Evolutionary conservation across 352 stramenopile genomes (phyloP), one percentile per base, ranked within the genome.

Genomic region (Pythium apleroticum): DNA sequence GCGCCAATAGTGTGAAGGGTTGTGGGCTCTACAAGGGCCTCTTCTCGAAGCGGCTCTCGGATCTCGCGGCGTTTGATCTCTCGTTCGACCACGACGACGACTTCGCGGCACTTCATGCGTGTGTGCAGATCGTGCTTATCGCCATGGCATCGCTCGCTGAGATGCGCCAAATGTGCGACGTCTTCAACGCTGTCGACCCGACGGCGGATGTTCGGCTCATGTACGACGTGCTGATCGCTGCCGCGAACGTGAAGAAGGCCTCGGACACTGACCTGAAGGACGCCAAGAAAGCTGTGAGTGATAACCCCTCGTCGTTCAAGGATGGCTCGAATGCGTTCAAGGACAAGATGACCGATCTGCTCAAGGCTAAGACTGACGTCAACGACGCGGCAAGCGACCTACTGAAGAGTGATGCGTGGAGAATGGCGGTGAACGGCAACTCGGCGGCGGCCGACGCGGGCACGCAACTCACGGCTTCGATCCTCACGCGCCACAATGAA

Each of bases 181-280:
- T 31, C 3, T 53, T 45, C 27, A 24, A 14, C 4, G 37, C 22
- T 11, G n/a, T 53, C n/a, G 41, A 61, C 11, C 55, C 41, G 25
- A 19, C 41, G 24, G 41, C 19, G 12, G 55, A 61, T 35, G 41
- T 61, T 2, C 17, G 28, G 1, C 11, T 53, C 9, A 61, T 61
- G 12, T 61, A 43, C 19, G 41, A 61, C 39, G 55, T 61, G 55
- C 39, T 61, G 24, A 61, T 61, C 55, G 27, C 35, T 19, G 55
- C 39, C 9, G 14, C 37, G 5, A 61, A 52, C 1, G 3, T 53
- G 0, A 37, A 61, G 41, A 37, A 60, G 15, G 0, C 14, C 6
- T 7, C 3, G 3, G 37, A 20, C 11, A 15, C 3, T 6, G 24
- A 20, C 4, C 22, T 60, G 5, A 12, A 31, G 35, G 2, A 50